Evolutionary conservation across 1,139 yeast genomes (phyloP).

Genomic region (Hyphopichia fennica): DNA sequence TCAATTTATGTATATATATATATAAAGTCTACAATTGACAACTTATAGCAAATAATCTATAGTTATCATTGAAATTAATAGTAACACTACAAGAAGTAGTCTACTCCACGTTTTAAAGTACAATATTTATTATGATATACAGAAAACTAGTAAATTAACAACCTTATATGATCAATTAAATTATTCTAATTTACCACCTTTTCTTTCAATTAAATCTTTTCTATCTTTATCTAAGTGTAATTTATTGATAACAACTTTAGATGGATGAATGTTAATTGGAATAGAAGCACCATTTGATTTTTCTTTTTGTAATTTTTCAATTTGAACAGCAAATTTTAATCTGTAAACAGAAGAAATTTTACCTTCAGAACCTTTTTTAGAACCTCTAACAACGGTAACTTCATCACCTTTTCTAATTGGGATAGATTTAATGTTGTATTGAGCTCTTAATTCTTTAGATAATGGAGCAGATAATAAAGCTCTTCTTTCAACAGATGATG

Average conservation of each 20-base stretch:
- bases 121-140: constrained; percentile 2
- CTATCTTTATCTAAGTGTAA: constrained; percentile 98
- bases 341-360: constrained; percentile 98
- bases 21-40: too few relatives aligned
- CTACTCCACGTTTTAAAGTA: background rate
- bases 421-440: constrained; percentile 92
- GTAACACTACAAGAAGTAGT: background rate
- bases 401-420: constrained; percentile 99
- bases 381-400: constrained; percentile 95
- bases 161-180: constrained; percentile 7
- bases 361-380: constrained; percentile 99
- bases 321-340: constrained; percentile 94
- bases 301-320: constrained; percentile 97
- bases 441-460: constrained; percentile 97
- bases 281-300: constrained; percentile 98
- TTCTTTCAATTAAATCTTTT: constrained; percentile 84
- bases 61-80: too few relatives aligned
- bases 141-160: constrained; percentile 1
- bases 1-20: too few relatives aligned
- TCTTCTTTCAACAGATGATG: constrained; percentile 97
- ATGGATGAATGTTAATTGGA: constrained; percentile 97
- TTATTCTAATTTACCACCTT: constrained; percentile 40
- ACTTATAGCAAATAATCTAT: too few relatives aligned
- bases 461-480: constrained; percentile 96
- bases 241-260: constrained; percentile 98